A percentile compares a stretch with the other conserved stretches of the same genome.
These are phyloP conservation scores for Phragmites australis DNA, from an alignment of 176 grass and related monocot species.

Conservation along the genomic window DNA sequence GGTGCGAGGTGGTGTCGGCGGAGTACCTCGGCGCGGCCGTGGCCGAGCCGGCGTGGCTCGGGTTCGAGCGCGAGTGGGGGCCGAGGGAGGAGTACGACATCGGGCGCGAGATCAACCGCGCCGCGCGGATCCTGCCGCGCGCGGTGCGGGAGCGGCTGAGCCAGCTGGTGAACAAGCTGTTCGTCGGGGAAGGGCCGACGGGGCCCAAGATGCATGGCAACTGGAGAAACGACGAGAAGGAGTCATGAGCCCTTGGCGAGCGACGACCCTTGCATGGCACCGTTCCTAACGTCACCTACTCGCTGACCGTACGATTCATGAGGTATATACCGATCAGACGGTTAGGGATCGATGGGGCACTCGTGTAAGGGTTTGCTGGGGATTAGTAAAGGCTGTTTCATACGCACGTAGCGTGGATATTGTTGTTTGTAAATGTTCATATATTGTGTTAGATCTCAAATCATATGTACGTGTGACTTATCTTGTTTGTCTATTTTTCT, in stretches of 20 bases:
- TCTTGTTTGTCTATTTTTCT: too few relatives aligned
- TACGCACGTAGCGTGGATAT: too few relatives aligned
- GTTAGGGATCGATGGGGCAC: too few relatives aligned
- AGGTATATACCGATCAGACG: too few relatives aligned
- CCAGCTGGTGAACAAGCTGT: conserved; percentile 47
- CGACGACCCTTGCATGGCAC: too few relatives aligned
- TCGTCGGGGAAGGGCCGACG: conserved; percentile 76
- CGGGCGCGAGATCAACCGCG: conserved; percentile 62
- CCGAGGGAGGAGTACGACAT: conserved; percentile 78
- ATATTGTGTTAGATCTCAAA: too few relatives aligned
- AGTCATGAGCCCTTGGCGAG: background rate
- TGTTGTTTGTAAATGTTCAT: too few relatives aligned
- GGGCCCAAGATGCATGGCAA: conserved; percentile 74
- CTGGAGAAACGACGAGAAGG: conserved; percentile 71
- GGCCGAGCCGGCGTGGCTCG: conserved; percentile 63
- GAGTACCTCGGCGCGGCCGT: conserved; percentile 55
- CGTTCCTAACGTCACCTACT: too few relatives aligned
- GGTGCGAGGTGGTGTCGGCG: conserved; percentile 64
- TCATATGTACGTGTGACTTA: too few relatives aligned
- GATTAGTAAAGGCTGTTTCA: too few relatives aligned
- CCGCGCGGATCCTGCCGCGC: conserved; percentile 54
- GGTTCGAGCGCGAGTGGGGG: conserved; percentile 74
- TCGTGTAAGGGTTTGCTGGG: too few relatives aligned
- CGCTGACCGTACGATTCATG: too few relatives aligned
- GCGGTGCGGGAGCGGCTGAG: conserved; percentile 35